These are phyloP conservation scores for Chaetomium sp. DNA, from an alignment of 2,329 filamentous ascomycete genomes.

Conservation along the genomic window DNA sequence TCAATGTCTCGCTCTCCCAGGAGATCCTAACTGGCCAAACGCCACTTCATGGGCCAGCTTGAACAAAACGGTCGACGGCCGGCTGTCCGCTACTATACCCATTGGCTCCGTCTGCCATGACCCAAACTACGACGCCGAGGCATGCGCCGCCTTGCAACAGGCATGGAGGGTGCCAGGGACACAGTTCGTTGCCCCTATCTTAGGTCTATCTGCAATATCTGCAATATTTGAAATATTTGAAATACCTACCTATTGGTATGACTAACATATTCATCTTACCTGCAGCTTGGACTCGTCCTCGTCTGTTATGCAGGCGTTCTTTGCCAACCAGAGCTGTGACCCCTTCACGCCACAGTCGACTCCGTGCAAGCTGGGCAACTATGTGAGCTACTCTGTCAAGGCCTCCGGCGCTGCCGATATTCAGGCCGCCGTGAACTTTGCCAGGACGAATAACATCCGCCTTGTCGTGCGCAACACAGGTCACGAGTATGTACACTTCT, in stretches of 20 bases:
- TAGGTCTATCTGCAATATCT: too few species aligned
- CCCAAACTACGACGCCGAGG: constrained; percentile 47
- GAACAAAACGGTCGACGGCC: constrained; percentile 51
- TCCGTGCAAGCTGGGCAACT: constrained; percentile 49
- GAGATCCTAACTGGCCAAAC: constrained; percentile 53
- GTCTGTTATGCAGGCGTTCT: constrained; percentile 42
- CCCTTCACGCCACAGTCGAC: constrained; percentile 39
- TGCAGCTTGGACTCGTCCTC: constrained; percentile 13
- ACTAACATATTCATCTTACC: background rate
- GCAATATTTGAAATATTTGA: background rate
- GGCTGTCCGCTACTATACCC: constrained; percentile 51
- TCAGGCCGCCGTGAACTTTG: constrained; percentile 46
- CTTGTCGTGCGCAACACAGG: constrained; percentile 55
- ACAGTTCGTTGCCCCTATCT: constrained; percentile 42
- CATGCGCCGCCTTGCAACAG: constrained; percentile 47
- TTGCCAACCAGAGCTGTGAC: constrained; percentile 45
- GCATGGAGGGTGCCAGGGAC: constrained; percentile 48
- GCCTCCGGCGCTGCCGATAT: constrained; percentile 39
- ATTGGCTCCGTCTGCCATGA: constrained; percentile 42
- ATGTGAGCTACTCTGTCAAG: constrained; percentile 45
- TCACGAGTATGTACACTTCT: constrained; percentile 47
- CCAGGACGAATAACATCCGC: constrained; percentile 49
- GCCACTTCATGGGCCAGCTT: constrained; percentile 46
- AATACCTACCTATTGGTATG: too few species aligned
- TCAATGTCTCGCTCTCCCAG: constrained; percentile 42